phyloP scores from a whole-genome alignment of 768 basidiomycete genomes.

The Lactarius sanguifluus region DNA sequence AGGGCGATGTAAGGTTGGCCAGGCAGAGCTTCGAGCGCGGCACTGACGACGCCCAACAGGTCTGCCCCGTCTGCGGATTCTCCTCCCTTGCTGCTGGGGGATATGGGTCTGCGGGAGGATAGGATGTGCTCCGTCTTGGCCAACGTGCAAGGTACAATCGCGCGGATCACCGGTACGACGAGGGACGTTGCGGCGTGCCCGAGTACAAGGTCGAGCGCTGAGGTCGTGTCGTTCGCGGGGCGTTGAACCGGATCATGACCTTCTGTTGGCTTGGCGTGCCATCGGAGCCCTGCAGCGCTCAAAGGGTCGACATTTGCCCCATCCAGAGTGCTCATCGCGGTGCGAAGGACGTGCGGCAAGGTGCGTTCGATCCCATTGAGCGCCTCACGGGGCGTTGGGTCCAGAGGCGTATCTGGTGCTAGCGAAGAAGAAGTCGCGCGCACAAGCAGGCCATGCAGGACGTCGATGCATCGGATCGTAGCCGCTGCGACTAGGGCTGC shows the following conservation, averaged over 20 bases:
- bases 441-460: slow-evolving; percentile 4
- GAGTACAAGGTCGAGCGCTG: slow-evolving; percentile 12
- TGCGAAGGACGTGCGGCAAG: slow-evolving; percentile 13
- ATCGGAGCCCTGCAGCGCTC: background rate
- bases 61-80: slow-evolving; percentile 12
- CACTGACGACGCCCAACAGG: slow-evolving; percentile 4
- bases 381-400: slow-evolving; percentile 13
- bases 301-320: background rate
- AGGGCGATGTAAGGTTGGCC: background rate
- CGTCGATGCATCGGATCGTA: slow-evolving; percentile 16
- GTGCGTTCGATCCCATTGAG: slow-evolving; percentile 3
- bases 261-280: background rate
- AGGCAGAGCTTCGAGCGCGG: slow-evolving; percentile 3
- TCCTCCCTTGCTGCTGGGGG: background rate
- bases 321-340: background rate
- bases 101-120: no score
- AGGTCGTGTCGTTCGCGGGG: background rate
- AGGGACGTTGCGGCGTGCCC: slow-evolving; percentile 2
- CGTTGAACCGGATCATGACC: background rate
- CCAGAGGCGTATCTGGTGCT: background rate
- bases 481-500: background rate
- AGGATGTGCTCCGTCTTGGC: slow-evolving; percentile 13
- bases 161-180: slow-evolving; percentile 17
- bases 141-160: slow-evolving; percentile 19
- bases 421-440: slow-evolving; percentile 6